Evolutionary conservation across 139 green algal genomes (phyloP), one percentile per base, ranked within the genome.

Genomic region (Chlorella ohadii): DNA sequence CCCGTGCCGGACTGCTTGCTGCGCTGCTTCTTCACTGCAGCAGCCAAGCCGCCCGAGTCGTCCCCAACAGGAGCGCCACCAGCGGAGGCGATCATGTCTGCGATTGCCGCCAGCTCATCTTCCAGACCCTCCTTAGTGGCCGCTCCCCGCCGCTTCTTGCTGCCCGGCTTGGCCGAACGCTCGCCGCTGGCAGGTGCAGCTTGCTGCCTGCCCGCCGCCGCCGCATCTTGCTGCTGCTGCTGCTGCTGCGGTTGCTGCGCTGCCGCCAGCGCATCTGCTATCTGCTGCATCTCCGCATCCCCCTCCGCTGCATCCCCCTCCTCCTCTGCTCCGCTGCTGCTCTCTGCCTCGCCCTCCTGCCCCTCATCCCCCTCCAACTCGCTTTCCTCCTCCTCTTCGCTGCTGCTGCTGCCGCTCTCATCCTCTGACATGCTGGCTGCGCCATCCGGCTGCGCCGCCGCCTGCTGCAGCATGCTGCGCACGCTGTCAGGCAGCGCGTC

Each of bases 91-190:
- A 88, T 88, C 79, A 86, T 44, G 44, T 39, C 70, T 19, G 85
- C 85, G 34, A 88, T 88, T 4, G 57, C 79, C 20, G 67, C 85
- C 41, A 86, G 84, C 61, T 84, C 64, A 38, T 88, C 79, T 13
- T n/a, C 44, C 51, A 61, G 55, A 68, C 75, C n/a, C 78, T 75
- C 78, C 78, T 59, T 72, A 59, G 59, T 82, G 17, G 19, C 75
- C 13, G 56, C 31, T 34, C 51, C n/a, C 36, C 77, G 59, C 27
- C 77, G 77, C 77, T 82, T 82, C 77, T 82, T 82, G 19, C 34
- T 15, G 4, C 31, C 20, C 6, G 70, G 27, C 36, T 28, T 68
- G 17, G 20, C 13, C 36, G 16, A 57, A 23, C 63, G 77, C 57
- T 31, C 25, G 72, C 47, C 16, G 19, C 19, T n/a, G 47, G 44